Conservation (phyloP, 2,329 filamentous ascomycete species). For the Pseudocercospora fuligena region DNA sequence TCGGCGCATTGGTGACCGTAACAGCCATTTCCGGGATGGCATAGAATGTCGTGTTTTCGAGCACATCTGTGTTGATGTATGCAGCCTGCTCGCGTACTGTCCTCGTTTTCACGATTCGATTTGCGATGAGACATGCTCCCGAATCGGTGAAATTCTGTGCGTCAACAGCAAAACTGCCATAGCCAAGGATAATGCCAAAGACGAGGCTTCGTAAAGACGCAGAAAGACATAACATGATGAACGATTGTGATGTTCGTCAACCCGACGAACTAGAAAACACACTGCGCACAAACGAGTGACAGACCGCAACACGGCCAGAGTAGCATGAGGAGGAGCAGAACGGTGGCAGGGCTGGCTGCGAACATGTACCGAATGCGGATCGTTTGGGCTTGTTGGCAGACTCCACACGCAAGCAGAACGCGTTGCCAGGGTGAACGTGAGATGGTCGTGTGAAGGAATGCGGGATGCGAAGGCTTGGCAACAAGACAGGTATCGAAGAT, state of each 20-base stretch:
- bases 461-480: slow-evolving; percentile 7
- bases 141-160: slow-evolving; percentile 12
- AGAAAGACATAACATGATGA: slow-evolving; percentile 17
- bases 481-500: background rate
- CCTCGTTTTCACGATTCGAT: slow-evolving; percentile 16
- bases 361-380: slow-evolving; percentile 10
- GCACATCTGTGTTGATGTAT: slow-evolving; percentile 35
- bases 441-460: slow-evolving; percentile 16
- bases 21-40: slow-evolving; percentile 32
- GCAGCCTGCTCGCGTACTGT: slow-evolving; percentile 37
- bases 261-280: background rate
- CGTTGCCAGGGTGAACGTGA: slow-evolving; percentile 12
- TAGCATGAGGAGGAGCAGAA: background rate
- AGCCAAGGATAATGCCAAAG: slow-evolving; percentile 19
- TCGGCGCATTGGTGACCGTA: slow-evolving; percentile 39
- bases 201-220: slow-evolving; percentile 19
- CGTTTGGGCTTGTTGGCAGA: background rate
- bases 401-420: slow-evolving; percentile 3
- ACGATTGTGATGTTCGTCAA: slow-evolving; percentile 4
- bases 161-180: background rate
- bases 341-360: background rate
- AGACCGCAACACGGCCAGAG: slow-evolving; percentile 1
- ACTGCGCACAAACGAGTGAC: slow-evolving; percentile 15
- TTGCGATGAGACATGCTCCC: slow-evolving; percentile 20
- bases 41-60: slow-evolving; percentile 38